Base-by-base conservation (phyloP, 208 protist species). In the Wallacemonas sp. region DNA sequence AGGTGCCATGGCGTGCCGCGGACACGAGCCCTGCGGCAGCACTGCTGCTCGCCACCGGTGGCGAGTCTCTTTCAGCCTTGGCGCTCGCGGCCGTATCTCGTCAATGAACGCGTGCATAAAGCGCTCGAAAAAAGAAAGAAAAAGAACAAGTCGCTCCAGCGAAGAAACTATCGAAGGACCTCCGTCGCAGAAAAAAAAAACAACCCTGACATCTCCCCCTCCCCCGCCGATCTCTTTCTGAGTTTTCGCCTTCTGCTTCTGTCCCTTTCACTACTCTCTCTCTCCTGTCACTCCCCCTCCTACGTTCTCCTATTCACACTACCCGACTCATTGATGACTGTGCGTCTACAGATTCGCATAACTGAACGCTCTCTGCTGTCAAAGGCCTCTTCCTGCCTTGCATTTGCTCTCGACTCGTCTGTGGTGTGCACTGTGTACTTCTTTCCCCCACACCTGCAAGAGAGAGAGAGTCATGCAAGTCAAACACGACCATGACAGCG, bases 51-150 rank as follows among this genome's bases (percentile, higher is more conserved):
- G 61, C 27, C 29, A 63, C 70, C 10, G 66, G 61, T 26, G 19
- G 12, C 37, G 66, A 67, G 15, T 68, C 50, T 27, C n/a, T 78
- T 8, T 37, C 42, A 26, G 44, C 29, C 5, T 26, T 30, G 19
- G 72, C 64, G 33, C 66, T 73, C 37, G 42, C 52, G 22, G 72
- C 72, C 9, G 72, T 78, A n/a, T n/a, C n/a, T n/a, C n/a, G n/a
- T n/a, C n/a, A n/a, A n/a, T n/a, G n/a, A n/a, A n/a, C n/a, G n/a
- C n/a, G n/a, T n/a, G n/a, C n/a, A n/a, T n/a, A n/a, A n/a, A n/a
- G n/a, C n/a, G n/a, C n/a, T n/a, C n/a, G n/a, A n/a, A n/a, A n/a
- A n/a, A n/a, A n/a, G n/a, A n/a, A n/a, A n/a, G n/a, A n/a, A n/a
- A n/a, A n/a, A n/a, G n/a, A n/a, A n/a, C n/a, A n/a, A n/a, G n/a